Evolutionary conservation across 2,329 filamentous ascomycete genomes (phyloP).

Genomic region (Ophiocordyceps robertsii): DNA sequence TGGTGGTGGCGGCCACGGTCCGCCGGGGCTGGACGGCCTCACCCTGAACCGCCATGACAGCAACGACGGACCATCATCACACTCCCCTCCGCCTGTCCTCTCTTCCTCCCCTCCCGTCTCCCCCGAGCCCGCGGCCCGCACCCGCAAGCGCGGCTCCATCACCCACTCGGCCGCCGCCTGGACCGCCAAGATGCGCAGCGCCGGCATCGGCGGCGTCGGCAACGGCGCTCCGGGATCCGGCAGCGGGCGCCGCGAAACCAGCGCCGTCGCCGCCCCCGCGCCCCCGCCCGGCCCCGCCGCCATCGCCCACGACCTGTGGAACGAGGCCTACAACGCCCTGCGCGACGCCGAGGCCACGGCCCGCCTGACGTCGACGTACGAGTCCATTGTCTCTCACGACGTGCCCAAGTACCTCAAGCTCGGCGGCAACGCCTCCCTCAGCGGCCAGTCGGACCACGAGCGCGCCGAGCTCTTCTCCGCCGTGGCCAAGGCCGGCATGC

Average conservation of each 20-base stretch:
- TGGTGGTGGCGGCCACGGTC: no score
- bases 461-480: slow-evolving; percentile 14
- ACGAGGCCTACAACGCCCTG: slow-evolving; percentile 18
- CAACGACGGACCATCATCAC: neutral
- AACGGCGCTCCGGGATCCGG: no score
- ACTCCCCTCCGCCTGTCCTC: neutral
- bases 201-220: no score
- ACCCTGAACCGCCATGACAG: neutral
- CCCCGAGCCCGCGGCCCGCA: neutral
- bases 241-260: neutral
- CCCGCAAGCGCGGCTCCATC: neutral
- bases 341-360: slow-evolving; percentile 14
- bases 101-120: neutral
- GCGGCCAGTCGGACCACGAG: slow-evolving; percentile 10
- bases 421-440: slow-evolving; percentile 12
- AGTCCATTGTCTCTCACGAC: slow-evolving; percentile 20
- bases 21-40: no score
- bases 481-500: slow-evolving; percentile 16
- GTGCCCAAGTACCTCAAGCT: slow-evolving; percentile 18
- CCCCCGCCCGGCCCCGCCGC: slow-evolving; percentile 9
- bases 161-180: neutral
- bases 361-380: slow-evolving; percentile 20
- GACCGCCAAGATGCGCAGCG: neutral
- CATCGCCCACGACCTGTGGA: slow-evolving; percentile 18
- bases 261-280: slow-evolving; percentile 4